Evolutionary conservation across 352 stramenopile genomes (phyloP).

Genomic region (Globisporangium heterothallicum): DNA sequence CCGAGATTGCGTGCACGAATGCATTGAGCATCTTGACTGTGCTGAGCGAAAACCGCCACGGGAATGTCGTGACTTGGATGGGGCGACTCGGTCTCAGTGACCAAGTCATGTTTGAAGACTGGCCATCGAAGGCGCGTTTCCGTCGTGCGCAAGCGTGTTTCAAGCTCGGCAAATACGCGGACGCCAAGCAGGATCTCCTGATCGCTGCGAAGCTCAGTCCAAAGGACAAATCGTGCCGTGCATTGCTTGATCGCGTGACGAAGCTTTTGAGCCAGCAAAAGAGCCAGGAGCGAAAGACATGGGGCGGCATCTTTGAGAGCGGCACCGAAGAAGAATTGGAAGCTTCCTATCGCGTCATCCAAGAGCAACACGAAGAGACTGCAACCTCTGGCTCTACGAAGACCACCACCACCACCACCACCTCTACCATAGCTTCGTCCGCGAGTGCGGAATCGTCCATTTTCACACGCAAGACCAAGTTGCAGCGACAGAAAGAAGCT

Average conservation of each 20-base stretch:
- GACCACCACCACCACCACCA: conserved; percentile 13
- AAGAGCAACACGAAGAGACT: conserved; percentile 16
- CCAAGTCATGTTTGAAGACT: conserved; percentile 80
- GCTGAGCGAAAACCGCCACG: conserved; percentile 64
- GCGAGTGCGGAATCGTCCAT: conserved; percentile 40
- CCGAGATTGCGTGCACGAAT: conserved; percentile 79
- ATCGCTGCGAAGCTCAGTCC: conserved; percentile 75
- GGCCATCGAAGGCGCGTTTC: conserved; percentile 83
- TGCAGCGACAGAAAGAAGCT: conserved; percentile 24
- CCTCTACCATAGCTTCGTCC: neutral
- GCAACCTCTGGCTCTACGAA: conserved; percentile 8
- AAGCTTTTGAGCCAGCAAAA: conserved; percentile 75
- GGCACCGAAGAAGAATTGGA: conserved; percentile 7
- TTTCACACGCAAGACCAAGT: conserved; percentile 70
- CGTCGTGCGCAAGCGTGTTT: conserved; percentile 70
- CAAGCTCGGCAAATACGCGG: conserved; percentile 67
- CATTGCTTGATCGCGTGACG: conserved; percentile 62
- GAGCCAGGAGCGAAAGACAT: conserved; percentile 70
- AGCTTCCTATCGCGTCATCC: conserved; percentile 15
- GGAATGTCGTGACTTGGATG: conserved; percentile 85
- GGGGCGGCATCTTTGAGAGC: conserved; percentile 76
- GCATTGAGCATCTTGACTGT: conserved; percentile 76
- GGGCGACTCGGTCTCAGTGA: conserved; percentile 68
- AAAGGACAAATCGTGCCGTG: conserved; percentile 76
- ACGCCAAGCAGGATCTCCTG: conserved; percentile 75